These are phyloP conservation scores for Adenanthera pavonina DNA, from an alignment of 306 rosid species.

Conservation along the genomic window DNA sequence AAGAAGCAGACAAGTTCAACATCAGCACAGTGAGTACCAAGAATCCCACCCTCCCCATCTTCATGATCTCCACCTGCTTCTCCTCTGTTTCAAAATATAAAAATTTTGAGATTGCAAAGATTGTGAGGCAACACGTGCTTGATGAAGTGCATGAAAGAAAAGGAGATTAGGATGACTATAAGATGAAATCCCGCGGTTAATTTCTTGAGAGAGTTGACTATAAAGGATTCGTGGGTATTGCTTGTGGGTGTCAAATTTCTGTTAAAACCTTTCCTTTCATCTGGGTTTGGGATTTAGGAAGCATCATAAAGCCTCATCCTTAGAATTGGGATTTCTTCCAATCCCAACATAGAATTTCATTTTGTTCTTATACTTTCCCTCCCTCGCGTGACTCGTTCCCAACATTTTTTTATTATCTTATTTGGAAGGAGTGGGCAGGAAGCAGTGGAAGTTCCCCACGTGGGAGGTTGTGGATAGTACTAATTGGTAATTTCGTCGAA, in stretches of 20 bases:
- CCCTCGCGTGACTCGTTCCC: not conserved
- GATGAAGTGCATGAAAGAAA: slow-evolving; percentile 47
- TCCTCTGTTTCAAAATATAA: not conserved
- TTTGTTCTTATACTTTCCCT: slow-evolving; percentile 55
- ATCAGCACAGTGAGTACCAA: slow-evolving; percentile 38
- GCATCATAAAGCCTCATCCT: not conserved
- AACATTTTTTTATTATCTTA: not conserved
- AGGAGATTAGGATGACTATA: slow-evolving; percentile 22
- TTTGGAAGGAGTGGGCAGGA: not conserved
- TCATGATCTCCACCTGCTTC: slow-evolving; percentile 9
- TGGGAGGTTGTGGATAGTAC: not conserved
- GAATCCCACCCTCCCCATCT: slow-evolving; percentile 30
- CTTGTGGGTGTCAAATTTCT: slow-evolving; percentile 43
- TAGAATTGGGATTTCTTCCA: slow-evolving; percentile 47
- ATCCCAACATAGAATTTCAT: not conserved
- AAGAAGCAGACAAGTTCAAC: slow-evolving; percentile 47
- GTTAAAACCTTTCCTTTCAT: slow-evolving; percentile 38
- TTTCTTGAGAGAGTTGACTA: not conserved
- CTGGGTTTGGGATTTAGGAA: slow-evolving; percentile 34
- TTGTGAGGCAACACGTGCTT: slow-evolving; percentile 1
- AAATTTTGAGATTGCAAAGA: no score
- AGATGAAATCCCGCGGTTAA: slow-evolving; percentile 2
- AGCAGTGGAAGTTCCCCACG: slow-evolving; percentile 1
- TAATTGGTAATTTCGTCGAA: not conserved
- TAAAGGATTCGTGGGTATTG: slow-evolving; percentile 47